Conservation (phyloP, 352 stramenopile species). For the Phytophthora chlamydospora region DNA sequence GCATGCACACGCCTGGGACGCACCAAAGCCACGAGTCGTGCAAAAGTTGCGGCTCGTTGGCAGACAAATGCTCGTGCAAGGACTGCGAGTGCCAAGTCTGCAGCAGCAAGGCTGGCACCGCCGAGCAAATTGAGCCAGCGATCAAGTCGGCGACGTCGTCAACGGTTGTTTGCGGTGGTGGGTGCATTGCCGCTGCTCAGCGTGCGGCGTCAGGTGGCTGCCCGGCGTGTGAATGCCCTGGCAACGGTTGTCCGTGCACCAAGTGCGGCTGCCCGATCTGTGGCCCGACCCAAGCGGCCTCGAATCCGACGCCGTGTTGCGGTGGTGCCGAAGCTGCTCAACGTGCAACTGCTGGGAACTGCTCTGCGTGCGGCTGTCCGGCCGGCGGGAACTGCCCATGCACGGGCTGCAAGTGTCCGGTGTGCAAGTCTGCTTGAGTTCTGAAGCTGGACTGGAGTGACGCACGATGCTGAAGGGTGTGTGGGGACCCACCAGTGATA, state of each 20-base stretch:
- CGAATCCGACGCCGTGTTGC: slow-evolving; percentile 1
- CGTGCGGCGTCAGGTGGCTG: slow-evolving; percentile 25
- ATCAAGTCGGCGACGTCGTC: slow-evolving; percentile 35
- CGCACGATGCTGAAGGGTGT: no score
- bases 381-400: slow-evolving; percentile 21
- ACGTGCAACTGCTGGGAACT: slow-evolving; percentile 10
- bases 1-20: not conserved
- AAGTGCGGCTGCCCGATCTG: slow-evolving; percentile 30
- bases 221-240: slow-evolving; percentile 24
- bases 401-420: slow-evolving; percentile 23
- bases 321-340: slow-evolving; percentile 9
- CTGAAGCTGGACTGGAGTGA: no score
- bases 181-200: slow-evolving; percentile 23
- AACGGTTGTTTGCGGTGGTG: slow-evolving; percentile 22
- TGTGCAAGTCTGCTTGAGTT: slow-evolving; percentile 7
- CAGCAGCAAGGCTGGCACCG: slow-evolving; percentile 10
- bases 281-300: slow-evolving; percentile 9
- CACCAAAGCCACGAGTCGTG: slow-evolving; percentile 27
- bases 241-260: slow-evolving; percentile 21
- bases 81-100: slow-evolving; percentile 43
- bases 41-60: slow-evolving; percentile 34
- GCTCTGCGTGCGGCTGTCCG: slow-evolving; percentile 32
- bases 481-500: no score
- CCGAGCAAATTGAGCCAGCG: slow-evolving; percentile 15
- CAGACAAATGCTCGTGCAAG: slow-evolving; percentile 38